Evolutionary conservation across 345 rosid species (phyloP).

Genomic region (Angophora floribunda): DNA sequence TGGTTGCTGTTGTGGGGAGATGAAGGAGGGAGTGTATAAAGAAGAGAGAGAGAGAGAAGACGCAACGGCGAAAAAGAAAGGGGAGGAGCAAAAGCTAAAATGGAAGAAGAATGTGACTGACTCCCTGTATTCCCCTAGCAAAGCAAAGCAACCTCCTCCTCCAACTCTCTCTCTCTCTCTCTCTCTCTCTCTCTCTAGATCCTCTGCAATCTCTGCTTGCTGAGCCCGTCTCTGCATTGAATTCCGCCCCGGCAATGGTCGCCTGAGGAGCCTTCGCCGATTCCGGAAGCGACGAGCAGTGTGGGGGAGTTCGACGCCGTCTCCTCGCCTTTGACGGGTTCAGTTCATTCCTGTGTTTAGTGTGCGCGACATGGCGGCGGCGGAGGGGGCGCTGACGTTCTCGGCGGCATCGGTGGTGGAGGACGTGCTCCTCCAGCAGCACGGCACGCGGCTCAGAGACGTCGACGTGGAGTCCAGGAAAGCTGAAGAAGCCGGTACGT

Average conservation of each 20-base stretch:
- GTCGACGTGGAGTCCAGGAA: constrained; percentile 31
- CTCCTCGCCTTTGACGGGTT: not conserved
- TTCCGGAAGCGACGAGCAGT: not conserved
- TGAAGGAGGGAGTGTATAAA: not conserved
- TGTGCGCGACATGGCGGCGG: constrained; percentile 26
- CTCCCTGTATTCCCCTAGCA: not conserved
- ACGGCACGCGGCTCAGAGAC: constrained; percentile 29
- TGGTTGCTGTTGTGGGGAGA: not conserved
- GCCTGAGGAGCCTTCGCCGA: not conserved
- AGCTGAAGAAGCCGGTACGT: constrained; percentile 71
- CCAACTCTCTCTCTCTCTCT: not conserved
- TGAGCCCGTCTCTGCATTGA: not conserved
- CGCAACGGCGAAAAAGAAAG: not conserved
- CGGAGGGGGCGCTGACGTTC: constrained; percentile 24
- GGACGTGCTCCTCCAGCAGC: constrained; percentile 59
- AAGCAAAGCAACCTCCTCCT: not conserved
- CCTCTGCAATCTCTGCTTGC: not conserved
- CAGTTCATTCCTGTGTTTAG: not conserved
- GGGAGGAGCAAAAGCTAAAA: not conserved
- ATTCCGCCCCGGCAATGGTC: not conserved
- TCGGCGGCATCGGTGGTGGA: constrained; percentile 63
- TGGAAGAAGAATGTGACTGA: constrained; percentile 32
- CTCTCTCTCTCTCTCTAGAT: not conserved
- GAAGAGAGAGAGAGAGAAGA: constrained; percentile 1
- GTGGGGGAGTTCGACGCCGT: not conserved